phyloP scores from a whole-genome alignment of 306 rosid genomes.

The Luffa acutangula region DNA sequence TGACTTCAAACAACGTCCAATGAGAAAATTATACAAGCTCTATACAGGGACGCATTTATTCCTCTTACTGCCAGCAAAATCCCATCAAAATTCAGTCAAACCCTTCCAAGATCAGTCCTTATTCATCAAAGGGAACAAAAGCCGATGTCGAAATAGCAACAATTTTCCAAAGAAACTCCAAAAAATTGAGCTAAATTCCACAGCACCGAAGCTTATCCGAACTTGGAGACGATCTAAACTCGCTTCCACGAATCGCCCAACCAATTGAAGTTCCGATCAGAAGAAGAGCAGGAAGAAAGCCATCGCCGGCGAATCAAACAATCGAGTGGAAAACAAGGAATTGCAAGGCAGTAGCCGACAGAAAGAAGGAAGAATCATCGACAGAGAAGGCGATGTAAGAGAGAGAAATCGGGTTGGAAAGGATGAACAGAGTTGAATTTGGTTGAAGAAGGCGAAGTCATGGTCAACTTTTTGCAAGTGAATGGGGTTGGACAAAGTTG shows the following conservation, averaged over 20 bases:
- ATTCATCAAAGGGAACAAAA: neutral
- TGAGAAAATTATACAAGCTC: neutral
- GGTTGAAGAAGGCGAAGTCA: constrained; percentile 10
- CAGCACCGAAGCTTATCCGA: neutral
- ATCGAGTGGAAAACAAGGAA: neutral
- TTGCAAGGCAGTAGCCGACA: constrained; percentile 29
- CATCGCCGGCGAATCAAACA: constrained; percentile 6
- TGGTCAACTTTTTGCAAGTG: neutral
- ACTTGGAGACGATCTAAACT: constrained; percentile 6
- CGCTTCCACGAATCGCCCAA: constrained; percentile 5
- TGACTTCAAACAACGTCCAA: neutral
- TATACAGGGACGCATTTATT: neutral
- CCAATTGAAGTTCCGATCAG: neutral
- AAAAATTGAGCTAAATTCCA: neutral
- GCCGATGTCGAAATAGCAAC: constrained; percentile 3
- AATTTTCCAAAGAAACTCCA: neutral
- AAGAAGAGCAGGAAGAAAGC: neutral
- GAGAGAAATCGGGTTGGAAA: neutral
- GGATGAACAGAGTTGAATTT: constrained; percentile 23
- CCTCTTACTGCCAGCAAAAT: constrained; percentile 9
- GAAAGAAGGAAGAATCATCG: neutral
- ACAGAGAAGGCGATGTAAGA: neutral
- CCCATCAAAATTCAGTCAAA: constrained; percentile 13
- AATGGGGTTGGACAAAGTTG: constrained; percentile 7
- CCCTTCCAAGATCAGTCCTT: constrained; percentile 21